Evolutionary conservation across 345 rosid species (phyloP).

Genomic region (Camelina neglecta): DNA sequence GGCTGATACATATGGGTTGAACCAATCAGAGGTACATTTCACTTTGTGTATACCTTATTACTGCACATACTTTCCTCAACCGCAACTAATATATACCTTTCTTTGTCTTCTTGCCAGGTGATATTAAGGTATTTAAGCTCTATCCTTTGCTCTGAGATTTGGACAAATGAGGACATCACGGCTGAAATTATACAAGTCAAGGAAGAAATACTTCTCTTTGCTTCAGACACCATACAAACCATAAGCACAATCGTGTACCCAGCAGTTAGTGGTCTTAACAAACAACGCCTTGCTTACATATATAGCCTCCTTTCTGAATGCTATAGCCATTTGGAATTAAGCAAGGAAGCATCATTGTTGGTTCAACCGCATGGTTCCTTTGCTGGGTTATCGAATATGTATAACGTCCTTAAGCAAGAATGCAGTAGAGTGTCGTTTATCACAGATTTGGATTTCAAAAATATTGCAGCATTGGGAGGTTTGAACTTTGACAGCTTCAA

Average conservation of each 20-base stretch:
- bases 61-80: conserved; percentile 9
- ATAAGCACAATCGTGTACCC: conserved; percentile 70
- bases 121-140: conserved; percentile 63
- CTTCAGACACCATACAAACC: conserved; percentile 66
- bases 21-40: conserved; percentile 63
- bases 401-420: conserved; percentile 71
- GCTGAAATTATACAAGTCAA: conserved; percentile 71
- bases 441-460: conserved; percentile 82
- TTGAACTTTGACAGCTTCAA: conserved; percentile 64
- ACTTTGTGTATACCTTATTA: conserved; percentile 12
- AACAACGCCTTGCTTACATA: conserved; percentile 74
- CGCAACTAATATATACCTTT: conserved; percentile 17
- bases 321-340: conserved; percentile 62
- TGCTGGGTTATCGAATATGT: conserved; percentile 52
- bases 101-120: conserved; percentile 56
- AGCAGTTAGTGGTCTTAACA: conserved; percentile 78
- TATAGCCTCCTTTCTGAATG: conserved; percentile 80
- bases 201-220: conserved; percentile 64
- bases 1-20: conserved; percentile 66
- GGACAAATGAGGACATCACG: conserved; percentile 80
- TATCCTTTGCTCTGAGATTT: conserved; percentile 73
- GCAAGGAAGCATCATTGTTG: conserved; percentile 49
- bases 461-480: conserved; percentile 67
- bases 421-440: conserved; percentile 81
- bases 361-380: conserved; percentile 43